A percentile compares a stretch with the other conserved stretches of the same genome.
Conservation (phyloP, 1,139 yeast species). For the Candida neerlandica region DNA sequence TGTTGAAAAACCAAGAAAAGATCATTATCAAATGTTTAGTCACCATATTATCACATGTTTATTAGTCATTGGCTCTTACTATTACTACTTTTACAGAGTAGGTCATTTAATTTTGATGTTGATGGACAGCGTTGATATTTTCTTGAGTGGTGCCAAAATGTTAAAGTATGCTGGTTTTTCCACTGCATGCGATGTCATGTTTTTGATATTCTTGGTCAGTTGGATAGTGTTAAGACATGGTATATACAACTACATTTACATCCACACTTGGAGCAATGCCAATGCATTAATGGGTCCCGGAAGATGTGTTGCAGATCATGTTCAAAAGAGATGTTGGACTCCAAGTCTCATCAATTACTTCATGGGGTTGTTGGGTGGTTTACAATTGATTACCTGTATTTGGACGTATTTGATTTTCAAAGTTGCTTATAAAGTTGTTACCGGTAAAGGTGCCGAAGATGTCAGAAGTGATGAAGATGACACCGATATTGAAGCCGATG, state of each 20-base stretch:
- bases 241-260: constrained; percentile 66
- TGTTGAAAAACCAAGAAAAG: constrained; percentile 79
- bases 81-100: constrained; percentile 69
- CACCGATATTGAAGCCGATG: constrained; percentile 30
- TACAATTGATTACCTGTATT: constrained; percentile 65
- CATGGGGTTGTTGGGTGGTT: constrained; percentile 57
- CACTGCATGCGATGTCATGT: constrained; percentile 66
- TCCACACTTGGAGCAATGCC: constrained; percentile 47
- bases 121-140: constrained; percentile 83
- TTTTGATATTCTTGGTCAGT: constrained; percentile 62
- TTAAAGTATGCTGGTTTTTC: constrained; percentile 70
- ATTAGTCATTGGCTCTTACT: constrained; percentile 72
- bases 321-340: constrained; percentile 59
- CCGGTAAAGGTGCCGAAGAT: constrained; percentile 78
- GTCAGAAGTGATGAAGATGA: constrained; percentile 72
- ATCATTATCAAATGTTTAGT: constrained; percentile 80
- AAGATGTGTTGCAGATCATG: constrained; percentile 34
- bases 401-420: constrained; percentile 78
- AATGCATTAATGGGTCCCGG: constrained; percentile 39
- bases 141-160: constrained; percentile 73
- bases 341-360: constrained; percentile 52
- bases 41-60: constrained; percentile 83
- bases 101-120: constrained; percentile 78
- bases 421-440: constrained; percentile 69
- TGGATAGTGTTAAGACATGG: constrained; percentile 81